Base-by-base conservation (phyloP, 1,284 basidiomycete species). In the Heterobasidion occidentale region DNA sequence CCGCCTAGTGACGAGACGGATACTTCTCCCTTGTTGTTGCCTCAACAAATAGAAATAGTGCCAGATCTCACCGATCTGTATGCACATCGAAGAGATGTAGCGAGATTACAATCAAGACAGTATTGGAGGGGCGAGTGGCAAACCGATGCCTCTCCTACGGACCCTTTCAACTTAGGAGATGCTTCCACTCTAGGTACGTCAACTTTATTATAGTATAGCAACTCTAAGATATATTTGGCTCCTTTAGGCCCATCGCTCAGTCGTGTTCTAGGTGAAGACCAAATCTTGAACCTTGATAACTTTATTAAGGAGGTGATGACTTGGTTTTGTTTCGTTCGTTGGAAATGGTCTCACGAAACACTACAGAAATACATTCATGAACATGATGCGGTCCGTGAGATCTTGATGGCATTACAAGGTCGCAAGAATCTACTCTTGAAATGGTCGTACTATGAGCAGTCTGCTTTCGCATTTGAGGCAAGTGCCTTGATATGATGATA, bases 331-430 rank as follows among this genome's bases (percentile, higher is more conserved):
- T 27, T 17, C 19, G n/a, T 27, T 36, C 33, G 51, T 56, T 44
- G 17, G 8, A 33, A 20, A 8, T 27, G 20, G 14, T 17, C 47
- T 53, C 15, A 42, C 36, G 20, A 19, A 49, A 51, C 7, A 27
- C 20, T 51, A 14, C 62, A 89, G 84, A 78, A 67, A 68, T 86
- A 85, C 57, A 85, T 90, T 36, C 68, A 83, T 54, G 90, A 92
- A 69, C 76, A 82, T 51, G 83, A 90, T 60, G 81, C 83, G 42
- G 83, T 88, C 9, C 78, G 89, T 8, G 90, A 92, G 62, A 72
- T 90, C 2, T 71, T 91, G 14, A 86, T 88, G 65, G 79, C 79
- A 20, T 69, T 91, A 4, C 87, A 90, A 74, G 88, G 88, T 0
- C 75, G 78, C 55, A 76, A 74, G 47, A 90, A 84, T 59, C 69